These are phyloP conservation scores for Xylaria sp. DNA, from an alignment of 2,329 filamentous ascomycete genomes.

Conservation along the genomic window DNA sequence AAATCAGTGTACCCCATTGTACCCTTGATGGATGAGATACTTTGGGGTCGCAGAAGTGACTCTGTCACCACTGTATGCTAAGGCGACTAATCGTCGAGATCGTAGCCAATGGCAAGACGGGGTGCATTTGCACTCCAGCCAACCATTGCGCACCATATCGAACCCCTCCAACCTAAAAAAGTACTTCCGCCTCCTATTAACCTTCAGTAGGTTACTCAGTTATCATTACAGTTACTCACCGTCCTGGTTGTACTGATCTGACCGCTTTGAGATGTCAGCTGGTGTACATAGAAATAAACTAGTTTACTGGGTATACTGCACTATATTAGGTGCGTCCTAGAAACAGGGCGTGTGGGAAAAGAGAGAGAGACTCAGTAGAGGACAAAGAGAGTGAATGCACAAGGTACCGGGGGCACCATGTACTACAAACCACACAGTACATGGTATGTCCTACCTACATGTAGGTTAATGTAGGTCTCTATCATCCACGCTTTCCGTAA, in stretches of 20 bases:
- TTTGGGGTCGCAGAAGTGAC: slow-evolving; percentile 40
- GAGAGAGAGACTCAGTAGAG: neutral
- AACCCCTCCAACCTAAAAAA: neutral
- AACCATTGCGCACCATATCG: neutral
- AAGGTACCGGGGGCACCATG: neutral
- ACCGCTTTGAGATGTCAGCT: neutral
- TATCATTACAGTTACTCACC: neutral
- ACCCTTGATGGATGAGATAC: slow-evolving; percentile 41
- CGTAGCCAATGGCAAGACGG: neutral
- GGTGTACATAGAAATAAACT: too few relatives aligned
- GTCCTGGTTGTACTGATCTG: neutral
- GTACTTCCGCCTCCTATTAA: neutral
- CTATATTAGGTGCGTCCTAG: neutral
- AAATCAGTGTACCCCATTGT: slow-evolving; percentile 41
- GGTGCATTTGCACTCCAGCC: neutral
- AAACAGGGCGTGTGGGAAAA: neutral
- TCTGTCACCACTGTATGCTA: slow-evolving; percentile 13
- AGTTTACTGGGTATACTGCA: neutral
- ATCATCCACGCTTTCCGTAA: neutral
- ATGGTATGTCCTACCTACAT: neutral
- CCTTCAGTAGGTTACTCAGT: neutral
- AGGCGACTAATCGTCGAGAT: neutral
- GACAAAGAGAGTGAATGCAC: neutral
- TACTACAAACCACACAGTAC: neutral
- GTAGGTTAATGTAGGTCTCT: neutral